Evolutionary conservation across 2,329 filamentous ascomycete genomes (phyloP).

Genomic region (Colletotrichum godetiae): DNA sequence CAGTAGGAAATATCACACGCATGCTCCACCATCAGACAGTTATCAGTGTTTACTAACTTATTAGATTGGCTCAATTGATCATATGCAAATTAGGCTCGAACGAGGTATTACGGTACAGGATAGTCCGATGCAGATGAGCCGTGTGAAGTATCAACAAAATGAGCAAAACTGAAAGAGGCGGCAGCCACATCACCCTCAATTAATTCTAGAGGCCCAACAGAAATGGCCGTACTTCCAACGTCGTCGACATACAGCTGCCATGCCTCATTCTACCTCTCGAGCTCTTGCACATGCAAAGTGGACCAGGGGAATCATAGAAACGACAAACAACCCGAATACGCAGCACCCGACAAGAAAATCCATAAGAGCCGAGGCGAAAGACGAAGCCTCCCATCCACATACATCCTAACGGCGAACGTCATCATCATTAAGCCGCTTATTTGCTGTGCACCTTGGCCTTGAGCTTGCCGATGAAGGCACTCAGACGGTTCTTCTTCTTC

Average conservation of each 20-base stretch:
- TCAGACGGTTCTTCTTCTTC: constrained; percentile 76
- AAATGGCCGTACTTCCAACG: constrained; percentile 40
- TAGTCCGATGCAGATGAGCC: constrained; percentile 34
- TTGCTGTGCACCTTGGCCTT: constrained; percentile 56
- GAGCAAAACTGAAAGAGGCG: constrained; percentile 16
- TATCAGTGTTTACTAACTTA: not conserved
- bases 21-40: not conserved
- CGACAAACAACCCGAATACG: constrained; percentile 35
- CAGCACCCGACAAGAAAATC: constrained; percentile 51
- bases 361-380: constrained; percentile 47
- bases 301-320: constrained; percentile 41
- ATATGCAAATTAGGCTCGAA: constrained; percentile 33
- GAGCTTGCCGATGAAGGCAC: constrained; percentile 70
- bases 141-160: constrained; percentile 8
- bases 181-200: constrained; percentile 37
- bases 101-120: constrained; percentile 35
- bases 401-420: constrained; percentile 38
- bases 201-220: constrained; percentile 39
- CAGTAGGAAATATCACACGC: too few relatives aligned
- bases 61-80: constrained; percentile 14
- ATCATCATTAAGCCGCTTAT: constrained; percentile 24
- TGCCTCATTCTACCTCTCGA: constrained; percentile 36
- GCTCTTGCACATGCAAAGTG: constrained; percentile 35
- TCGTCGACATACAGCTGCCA: constrained; percentile 22
- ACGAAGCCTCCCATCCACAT: constrained; percentile 41